Conservation (phyloP, 768 basidiomycete species). For the Piloderma croceum region DNA sequence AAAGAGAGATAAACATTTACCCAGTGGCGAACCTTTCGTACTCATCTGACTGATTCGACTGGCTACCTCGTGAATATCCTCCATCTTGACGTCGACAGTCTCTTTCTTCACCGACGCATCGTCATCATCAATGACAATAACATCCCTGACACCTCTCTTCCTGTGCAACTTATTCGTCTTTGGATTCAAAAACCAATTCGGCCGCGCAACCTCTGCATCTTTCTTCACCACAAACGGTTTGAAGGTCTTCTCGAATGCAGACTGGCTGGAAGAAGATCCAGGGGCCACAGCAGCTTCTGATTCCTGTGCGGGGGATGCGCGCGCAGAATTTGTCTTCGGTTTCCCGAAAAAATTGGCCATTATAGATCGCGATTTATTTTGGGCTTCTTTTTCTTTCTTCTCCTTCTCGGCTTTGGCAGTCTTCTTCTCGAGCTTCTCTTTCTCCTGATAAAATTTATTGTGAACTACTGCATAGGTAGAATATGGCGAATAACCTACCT, state of each 20-base stretch:
- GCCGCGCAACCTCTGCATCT: slow-evolving; percentile 62
- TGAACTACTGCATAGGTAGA: too few species aligned
- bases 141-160: slow-evolving; percentile 30
- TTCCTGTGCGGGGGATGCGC: slow-evolving; percentile 19
- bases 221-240: slow-evolving; percentile 77
- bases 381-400: slow-evolving; percentile 63
- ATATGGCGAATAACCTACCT: slow-evolving; percentile 35
- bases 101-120: slow-evolving; percentile 23
- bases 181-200: slow-evolving; percentile 56
- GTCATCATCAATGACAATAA: slow-evolving; percentile 59
- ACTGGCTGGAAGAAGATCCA: slow-evolving; percentile 34
- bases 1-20: too few species aligned
- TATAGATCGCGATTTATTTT: slow-evolving; percentile 66
- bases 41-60: slow-evolving; percentile 26
- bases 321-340: slow-evolving; percentile 33
- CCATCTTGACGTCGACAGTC: slow-evolving; percentile 1
- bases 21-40: slow-evolving; percentile 37
- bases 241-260: slow-evolving; percentile 73
- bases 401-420: slow-evolving; percentile 65
- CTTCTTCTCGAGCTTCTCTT: slow-evolving; percentile 63
- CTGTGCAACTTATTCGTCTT: slow-evolving; percentile 13
- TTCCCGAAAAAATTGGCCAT: slow-evolving; percentile 80
- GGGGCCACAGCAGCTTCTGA: slow-evolving; percentile 22
- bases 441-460: slow-evolving; percentile 43
- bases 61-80: slow-evolving; percentile 11